Evolutionary conservation across 352 stramenopile genomes (phyloP), one percentile per base, ranked within the genome.

Genomic region (Pythium biforme): DNA sequence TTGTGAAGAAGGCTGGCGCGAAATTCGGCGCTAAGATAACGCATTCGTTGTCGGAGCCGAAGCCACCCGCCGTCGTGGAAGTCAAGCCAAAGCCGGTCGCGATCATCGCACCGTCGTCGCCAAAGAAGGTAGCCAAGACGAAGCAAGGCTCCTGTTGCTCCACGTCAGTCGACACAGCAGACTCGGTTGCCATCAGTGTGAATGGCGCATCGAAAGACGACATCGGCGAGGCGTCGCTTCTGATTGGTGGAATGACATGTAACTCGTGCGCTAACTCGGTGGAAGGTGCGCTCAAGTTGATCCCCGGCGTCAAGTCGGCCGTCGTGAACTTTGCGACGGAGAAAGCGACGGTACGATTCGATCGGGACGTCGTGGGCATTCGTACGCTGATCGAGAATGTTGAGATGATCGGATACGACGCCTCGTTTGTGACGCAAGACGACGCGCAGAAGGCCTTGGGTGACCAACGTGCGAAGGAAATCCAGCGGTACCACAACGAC

Each of bases 241-340:
- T 93, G 26, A 67, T 96, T 19, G 85, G 76, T 17, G 92, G 92
- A 1, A 98, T 98, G 92, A 97, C 92, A 17, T 98, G 92, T 68
- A 96, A 87, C 33, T 96, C 90, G 27, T 98, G 92, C 61, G 87
- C 90, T 1, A 92, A 88, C 68, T 96, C 91, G n/a, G 84, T 98
- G 46, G 86, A 96, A 79, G 83, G 73, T 25, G 85, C 85, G n/a
- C 64, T 97, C 22, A 92, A 84, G 56, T 74, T 83, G 48, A 77
- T 80, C 17, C 66, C 82, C 34, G 90, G 90, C 5, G 89, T 98
- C 17, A 55, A 88, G 22, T 87, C 75, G 23, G 87, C 78, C 27
- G 74, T 82, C 45, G 88, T 98, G 34, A 94, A 82, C 55, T 93
- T 96, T 46, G 90, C 93, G 22, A 95, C 88, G 0, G 90, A 96